Base-by-base conservation (phyloP, 108 stramenopile species). In the Skeletonema tropicum region DNA sequence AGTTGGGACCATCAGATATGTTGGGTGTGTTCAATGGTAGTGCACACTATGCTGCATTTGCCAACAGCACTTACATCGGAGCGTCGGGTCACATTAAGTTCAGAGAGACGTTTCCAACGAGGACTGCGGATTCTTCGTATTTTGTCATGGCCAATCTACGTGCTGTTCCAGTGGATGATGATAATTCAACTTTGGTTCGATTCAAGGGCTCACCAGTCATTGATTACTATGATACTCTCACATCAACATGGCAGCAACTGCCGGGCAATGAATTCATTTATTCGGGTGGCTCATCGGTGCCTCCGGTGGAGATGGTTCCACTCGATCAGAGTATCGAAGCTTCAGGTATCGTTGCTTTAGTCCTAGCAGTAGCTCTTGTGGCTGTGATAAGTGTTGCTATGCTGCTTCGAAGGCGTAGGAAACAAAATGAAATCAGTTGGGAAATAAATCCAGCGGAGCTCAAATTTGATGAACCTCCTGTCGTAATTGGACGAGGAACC, bases 391-490 rank as follows among this genome's bases (percentile, higher is more conserved):
- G 14, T 35, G 10, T 46, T 33, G 13, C 36, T 26, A 72, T 72
- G 31, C 76, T 75, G 35, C 19, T 79, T n/a, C 46, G 71, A 17
- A 66, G 64, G 31, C 77, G 63, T 57, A 69, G 68, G 11, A 66
- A 70, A 19, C 70, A 76, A 23, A 60, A 46, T 23, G 89, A 87
- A 42, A 21, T 74, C 11, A 57, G 87, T 12, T 90, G 87, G 87
- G 32, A 45, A 32, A 85, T 90, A 19, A 29, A 86, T n/a, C 64
- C 71, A 26, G 45, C 59, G n/a, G 84, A 90, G 23, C 46, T 90
- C n/a, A 60, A 80, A 14, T 90, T 88, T 45, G 52, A 65, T 33
- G 69, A 85, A 49, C 87, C 89, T 60, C 63, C 71, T 2, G 71
- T 66, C 11, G 57, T 82, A 12, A n/a, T 64, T 12, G 80, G 80